phyloP scores from a whole-genome alignment of 1,139 yeast species.

The Yamadazyma membranifaciens region DNA sequence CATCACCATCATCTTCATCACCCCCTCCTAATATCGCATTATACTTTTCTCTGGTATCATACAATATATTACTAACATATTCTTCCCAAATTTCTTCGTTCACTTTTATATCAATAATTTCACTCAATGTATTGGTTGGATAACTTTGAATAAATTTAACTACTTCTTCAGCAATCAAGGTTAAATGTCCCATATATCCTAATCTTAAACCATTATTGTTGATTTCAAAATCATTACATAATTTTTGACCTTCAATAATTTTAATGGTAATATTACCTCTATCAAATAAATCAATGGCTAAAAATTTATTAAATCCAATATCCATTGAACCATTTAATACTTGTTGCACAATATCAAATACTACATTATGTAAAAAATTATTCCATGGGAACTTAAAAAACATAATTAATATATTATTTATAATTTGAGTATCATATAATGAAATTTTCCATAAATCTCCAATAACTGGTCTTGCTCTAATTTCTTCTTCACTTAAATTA shows the following conservation, averaged over 20 bases:
- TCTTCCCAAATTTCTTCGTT: slow-evolving; percentile 72
- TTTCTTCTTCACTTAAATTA: slow-evolving; percentile 52
- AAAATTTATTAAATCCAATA: slow-evolving; percentile 77
- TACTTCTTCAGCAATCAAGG: slow-evolving; percentile 93
- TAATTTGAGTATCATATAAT: slow-evolving; percentile 75
- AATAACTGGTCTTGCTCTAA: slow-evolving; percentile 74
- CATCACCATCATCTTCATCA: slow-evolving; percentile 37
- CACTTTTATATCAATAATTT: slow-evolving; percentile 57
- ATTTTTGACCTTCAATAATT: slow-evolving; percentile 78
- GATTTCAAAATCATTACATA: slow-evolving; percentile 67
- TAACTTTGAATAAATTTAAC: slow-evolving; percentile 86
- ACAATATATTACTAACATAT: slow-evolving; percentile 79
- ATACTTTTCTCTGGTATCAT: slow-evolving; percentile 89
- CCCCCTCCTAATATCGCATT: slow-evolving; percentile 92
- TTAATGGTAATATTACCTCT: slow-evolving; percentile 74
- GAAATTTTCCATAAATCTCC: slow-evolving; percentile 90
- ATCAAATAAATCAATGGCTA: slow-evolving; percentile 84
- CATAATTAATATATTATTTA: slow-evolving; percentile 75
- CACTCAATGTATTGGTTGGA: slow-evolving; percentile 60
- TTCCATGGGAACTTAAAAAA: slow-evolving; percentile 97
- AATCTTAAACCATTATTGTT: slow-evolving; percentile 66
- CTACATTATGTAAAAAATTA: slow-evolving; percentile 94
- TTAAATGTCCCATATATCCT: slow-evolving; percentile 97
- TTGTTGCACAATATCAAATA: slow-evolving; percentile 96
- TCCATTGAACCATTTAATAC: slow-evolving; percentile 95